Base-by-base conservation (phyloP, 352 stramenopile species). In the Globisporangium spinosum region DNA sequence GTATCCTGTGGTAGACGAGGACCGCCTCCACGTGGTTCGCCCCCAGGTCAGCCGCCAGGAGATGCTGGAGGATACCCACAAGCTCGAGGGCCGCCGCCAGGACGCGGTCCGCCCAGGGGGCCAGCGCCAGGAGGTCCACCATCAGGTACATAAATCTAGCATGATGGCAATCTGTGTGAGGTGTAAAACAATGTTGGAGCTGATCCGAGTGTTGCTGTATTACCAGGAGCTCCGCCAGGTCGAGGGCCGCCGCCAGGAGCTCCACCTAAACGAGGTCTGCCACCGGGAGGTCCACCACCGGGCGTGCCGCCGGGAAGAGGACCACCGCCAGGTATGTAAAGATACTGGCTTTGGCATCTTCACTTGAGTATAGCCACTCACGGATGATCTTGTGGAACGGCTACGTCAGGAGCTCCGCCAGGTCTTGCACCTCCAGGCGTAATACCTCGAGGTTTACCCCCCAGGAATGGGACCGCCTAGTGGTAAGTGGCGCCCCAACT, bases 71-170 rank as follows among this genome's bases (percentile, higher is more conserved):
- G 70, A 32, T 90, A 88, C 38, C 83, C 83, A 12, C 81, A 89
- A 61, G 76, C 79, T 54, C 72, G 81, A 53, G 82, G 80, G 3
- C 80, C 80, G 27, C 79, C 80, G 2, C 84, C 82, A 29, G 82
- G 82, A 56, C 69, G 77, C 61, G 74, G 72, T n/a, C 75, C 58
- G 0, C 68, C 58, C 27, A 65, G 69, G 59, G 74, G 74, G 3
- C 72, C 75, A 58, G 74, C 77, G 4, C 78, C 83, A 4, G 73
- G 73, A 59, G 77, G 80, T 17, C 74, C 77, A 29, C 81, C 78
- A 20, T 75, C 76, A 77, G 80, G 80, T 84, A 68, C 47, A 67
- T 25, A 38, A 9, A 38, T 6, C 6, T 6, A 17, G 12, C 29
- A 49, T 29, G 13, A 17, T 22, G 8, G 20, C 35, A 35, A 17